Conservation (phyloP, 73 alveolate genomes). For the Tetrahymena malaccensis region DNA sequence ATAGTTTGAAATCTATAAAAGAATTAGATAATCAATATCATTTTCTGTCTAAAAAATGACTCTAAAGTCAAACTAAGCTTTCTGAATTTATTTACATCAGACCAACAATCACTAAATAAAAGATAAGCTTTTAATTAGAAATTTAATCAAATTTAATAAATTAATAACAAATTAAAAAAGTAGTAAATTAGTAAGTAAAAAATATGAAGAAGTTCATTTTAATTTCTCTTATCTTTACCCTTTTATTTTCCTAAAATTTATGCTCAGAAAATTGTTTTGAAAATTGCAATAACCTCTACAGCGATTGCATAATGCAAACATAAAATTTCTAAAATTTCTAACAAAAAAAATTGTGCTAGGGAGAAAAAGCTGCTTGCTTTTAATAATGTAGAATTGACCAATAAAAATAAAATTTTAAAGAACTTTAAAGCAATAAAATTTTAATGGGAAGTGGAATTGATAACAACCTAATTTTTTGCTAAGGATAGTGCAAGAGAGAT, state of each 20-base stretch:
- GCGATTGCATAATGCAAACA: background rate
- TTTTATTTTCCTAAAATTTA: background rate
- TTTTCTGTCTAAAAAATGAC: background rate
- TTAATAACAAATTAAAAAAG: no score
- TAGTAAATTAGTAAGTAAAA: no score
- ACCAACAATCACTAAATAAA: background rate
- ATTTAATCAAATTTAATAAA: background rate
- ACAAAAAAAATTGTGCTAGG: background rate
- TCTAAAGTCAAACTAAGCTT: background rate
- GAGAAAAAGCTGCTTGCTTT: background rate
- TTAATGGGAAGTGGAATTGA: background rate
- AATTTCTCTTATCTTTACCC: background rate
- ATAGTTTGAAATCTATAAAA: background rate
- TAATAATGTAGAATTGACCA: background rate
- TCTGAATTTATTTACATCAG: background rate
- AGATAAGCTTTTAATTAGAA: background rate
- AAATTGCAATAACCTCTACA: background rate
- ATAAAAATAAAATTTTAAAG: no score
- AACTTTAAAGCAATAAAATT: no score
- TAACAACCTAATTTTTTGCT: background rate
- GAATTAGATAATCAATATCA: background rate
- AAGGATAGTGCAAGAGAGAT: background rate
- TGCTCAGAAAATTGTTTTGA: background rate
- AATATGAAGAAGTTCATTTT: background rate
- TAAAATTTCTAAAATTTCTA: background rate